These are phyloP conservation scores for Cladosporium halotolerans DNA, from an alignment of 2,329 filamentous ascomycete genomes.

Conservation along the genomic window DNA sequence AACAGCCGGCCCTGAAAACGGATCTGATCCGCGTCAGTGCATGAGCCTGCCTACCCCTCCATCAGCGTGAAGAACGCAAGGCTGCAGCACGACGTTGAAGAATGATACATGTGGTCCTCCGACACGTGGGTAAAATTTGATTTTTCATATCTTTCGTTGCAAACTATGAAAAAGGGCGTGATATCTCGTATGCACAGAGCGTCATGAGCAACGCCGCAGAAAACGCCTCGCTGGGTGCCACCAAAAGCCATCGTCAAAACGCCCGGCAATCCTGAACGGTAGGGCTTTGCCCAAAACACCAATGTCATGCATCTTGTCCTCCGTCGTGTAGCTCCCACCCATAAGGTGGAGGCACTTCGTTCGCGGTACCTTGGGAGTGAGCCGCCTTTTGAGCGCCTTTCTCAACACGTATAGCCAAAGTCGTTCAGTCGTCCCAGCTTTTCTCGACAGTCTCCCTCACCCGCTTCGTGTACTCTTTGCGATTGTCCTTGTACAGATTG, in stretches of 20 bases:
- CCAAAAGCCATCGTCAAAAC: background rate
- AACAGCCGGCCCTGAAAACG: background rate
- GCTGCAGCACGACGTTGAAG: no score
- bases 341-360: no score
- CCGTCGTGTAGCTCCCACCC: background rate
- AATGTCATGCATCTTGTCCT: background rate
- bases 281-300: no score
- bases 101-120: no score
- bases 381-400: no score
- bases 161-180: background rate
- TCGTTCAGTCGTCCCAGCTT: constrained; percentile 83
- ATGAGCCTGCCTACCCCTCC: background rate
- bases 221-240: background rate
- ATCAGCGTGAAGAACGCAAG: background rate
- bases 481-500: constrained; percentile 96
- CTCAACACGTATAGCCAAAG: background rate
- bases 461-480: constrained; percentile 90
- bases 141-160: background rate
- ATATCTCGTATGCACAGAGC: background rate
- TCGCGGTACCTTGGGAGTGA: no score
- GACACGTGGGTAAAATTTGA: background rate
- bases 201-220: background rate
- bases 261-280: background rate
- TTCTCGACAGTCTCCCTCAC: constrained; percentile 97
- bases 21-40: background rate